A percentile compares a stretch with the other conserved stretches of the same genome.
Evolutionary conservation across 1,139 yeast genomes (phyloP).

Genomic region (Wickerhamomyces sp.): DNA sequence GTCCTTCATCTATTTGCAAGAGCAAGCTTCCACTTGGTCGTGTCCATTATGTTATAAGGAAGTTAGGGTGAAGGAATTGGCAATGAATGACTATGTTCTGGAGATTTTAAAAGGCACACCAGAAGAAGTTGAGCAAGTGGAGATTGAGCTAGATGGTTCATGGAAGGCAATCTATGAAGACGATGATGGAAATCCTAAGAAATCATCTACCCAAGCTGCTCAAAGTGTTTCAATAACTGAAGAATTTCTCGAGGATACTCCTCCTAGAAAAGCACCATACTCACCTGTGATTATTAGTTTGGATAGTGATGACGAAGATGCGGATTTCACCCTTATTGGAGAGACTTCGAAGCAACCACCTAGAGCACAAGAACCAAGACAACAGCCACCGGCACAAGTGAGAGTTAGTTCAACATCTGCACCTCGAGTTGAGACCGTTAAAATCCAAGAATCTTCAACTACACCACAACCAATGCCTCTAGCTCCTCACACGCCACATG

Average conservation of each 20-base stretch:
- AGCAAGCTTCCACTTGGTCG: constrained; percentile 58
- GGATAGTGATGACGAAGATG: constrained; percentile 31
- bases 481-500: not conserved
- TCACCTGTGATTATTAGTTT: constrained; percentile 26
- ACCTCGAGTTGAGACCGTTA: not conserved
- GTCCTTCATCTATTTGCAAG: constrained; percentile 54
- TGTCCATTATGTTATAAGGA: constrained; percentile 59
- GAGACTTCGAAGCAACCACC: constrained; percentile 1
- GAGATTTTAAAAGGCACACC: constrained; percentile 43
- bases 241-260: constrained; percentile 2
- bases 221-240: not conserved
- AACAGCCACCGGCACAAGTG: no score
- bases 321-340: constrained; percentile 3
- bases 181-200: constrained; percentile 18
- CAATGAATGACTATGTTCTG: constrained; percentile 55
- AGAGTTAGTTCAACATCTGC: not conserved
- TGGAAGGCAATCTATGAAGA: constrained; percentile 43
- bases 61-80: constrained; percentile 45
- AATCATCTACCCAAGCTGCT: constrained; percentile 5
- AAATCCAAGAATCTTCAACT: not conserved
- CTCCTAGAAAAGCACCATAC: constrained; percentile 3
- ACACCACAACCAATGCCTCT: no score
- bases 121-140: constrained; percentile 48
- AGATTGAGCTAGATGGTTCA: constrained; percentile 50
- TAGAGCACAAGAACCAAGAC: not conserved